Conservation (phyloP, 2,329 filamentous ascomycete species). For the Trichoderma sp. region DNA sequence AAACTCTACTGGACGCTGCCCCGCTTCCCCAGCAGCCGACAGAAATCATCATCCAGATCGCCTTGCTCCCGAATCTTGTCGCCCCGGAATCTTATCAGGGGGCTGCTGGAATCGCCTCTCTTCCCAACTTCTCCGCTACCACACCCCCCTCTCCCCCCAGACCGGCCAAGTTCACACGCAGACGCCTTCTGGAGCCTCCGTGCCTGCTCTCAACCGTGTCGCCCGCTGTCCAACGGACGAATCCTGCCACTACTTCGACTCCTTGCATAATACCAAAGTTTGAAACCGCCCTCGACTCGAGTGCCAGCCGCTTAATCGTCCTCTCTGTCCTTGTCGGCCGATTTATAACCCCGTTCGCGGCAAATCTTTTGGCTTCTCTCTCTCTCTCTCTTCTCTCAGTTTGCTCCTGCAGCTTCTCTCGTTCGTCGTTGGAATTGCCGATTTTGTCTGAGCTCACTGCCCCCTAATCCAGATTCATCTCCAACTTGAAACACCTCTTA, state of each 20-base stretch:
- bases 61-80: neutral
- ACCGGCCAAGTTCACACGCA: neutral
- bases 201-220: neutral
- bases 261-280: neutral
- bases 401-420: neutral
- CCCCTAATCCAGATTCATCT: neutral
- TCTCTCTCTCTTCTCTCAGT: neutral
- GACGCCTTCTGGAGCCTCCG: neutral
- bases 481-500: neutral
- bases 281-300: neutral
- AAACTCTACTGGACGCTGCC: neutral
- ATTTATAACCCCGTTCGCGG: neutral
- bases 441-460: neutral
- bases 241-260: neutral
- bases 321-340: neutral
- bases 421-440: neutral
- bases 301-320: neutral
- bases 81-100: constrained; percentile 3
- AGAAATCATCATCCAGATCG: constrained; percentile 8
- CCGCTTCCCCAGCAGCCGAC: constrained; percentile 18
- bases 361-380: neutral
- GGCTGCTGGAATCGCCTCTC: constrained; percentile 8
- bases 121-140: neutral
- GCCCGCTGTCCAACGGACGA: neutral
- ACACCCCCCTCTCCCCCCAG: neutral